Base-by-base conservation (phyloP, 306 rosid species). In the Cucurbita pepo region DNA sequence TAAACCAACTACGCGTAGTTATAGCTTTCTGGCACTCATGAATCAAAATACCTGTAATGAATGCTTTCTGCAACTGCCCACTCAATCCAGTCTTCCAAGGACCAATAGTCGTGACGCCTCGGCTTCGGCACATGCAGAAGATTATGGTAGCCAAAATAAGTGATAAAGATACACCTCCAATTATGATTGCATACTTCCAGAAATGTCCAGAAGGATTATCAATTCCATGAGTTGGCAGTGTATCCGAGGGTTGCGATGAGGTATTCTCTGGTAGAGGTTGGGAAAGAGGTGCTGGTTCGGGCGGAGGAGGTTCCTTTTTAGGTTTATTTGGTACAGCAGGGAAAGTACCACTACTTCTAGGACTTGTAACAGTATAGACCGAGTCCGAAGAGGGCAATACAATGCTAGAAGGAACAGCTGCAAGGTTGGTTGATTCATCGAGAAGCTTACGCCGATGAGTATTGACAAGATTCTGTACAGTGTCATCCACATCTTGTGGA, bases 11-110 rank as follows among this genome's bases (percentile, higher is more conserved):
- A 58, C 18, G 64, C 40, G 41, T 57, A 25, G 63, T 10, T 25
- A 25, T 22, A 57, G 63, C 36, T 57, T 12, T 57, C 63, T 57
- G 36, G 40, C 21, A 55, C 15, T 8, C 61, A 58, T 34, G 56
- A 50, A 43, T 45, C 67, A 80, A 72, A 62, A 71, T 76, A 95
- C 99, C 99, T 80, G 99, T 89, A 74, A 91, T 75, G 78, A 95
- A 95, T 67, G 99, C 97, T 72, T 85, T 95, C 81, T 84, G 99
- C 82, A 95, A 79, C 72, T 95, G 99, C 60, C 99, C 99, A 67
- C 97, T 95, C 71, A 95, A 69, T 74, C 99, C 97, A 53, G 97
- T 83, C 79, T 84, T 91, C 95, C 97, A 95, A n/a, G 99, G 97
- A 41, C 80, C 75, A 73, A 94, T 88, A 56, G 83, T 86, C 51